Evolutionary conservation across 2,329 filamentous ascomycete species (phyloP).

Genomic region (Trichoderma breve): DNA sequence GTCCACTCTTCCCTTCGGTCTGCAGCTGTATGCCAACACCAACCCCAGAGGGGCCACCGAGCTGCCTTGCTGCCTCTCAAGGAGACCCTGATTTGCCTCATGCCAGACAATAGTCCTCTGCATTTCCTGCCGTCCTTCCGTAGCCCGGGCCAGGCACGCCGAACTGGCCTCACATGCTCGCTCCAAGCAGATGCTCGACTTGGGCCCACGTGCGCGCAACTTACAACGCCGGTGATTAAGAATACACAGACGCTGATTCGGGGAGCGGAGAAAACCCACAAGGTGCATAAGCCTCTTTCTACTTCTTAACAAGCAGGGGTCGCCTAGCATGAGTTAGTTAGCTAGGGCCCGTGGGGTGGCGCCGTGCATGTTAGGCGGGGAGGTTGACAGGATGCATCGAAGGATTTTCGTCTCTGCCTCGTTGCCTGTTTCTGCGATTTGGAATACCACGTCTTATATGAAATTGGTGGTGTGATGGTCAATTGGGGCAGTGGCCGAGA

Average conservation of each 20-base stretch:
- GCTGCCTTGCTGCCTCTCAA: neutral
- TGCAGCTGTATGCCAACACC: neutral
- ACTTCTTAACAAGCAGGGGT: neutral
- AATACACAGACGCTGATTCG: constrained; percentile 17
- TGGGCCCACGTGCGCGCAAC: constrained; percentile 11
- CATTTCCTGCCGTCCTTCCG: neutral
- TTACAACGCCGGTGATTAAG: neutral
- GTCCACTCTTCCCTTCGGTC: neutral
- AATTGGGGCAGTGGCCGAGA: neutral
- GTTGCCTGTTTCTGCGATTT: neutral
- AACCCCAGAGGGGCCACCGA: constrained; percentile 9
- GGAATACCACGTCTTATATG: neutral
- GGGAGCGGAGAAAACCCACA: neutral
- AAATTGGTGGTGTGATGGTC: neutral
- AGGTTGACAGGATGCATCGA: neutral
- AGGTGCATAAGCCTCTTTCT: neutral
- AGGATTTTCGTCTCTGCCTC: neutral
- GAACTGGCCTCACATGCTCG: neutral
- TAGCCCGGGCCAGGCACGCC: neutral
- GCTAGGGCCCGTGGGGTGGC: neutral
- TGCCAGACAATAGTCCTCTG: neutral
- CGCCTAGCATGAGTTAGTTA: neutral
- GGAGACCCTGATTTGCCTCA: neutral
- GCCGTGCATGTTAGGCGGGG: neutral
- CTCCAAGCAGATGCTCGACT: constrained; percentile 9